A percentile compares a stretch with the other conserved stretches of the same genome.
phyloP scores from a whole-genome alignment of 768 basidiomycete species.

The Pluteus cervinus region DNA sequence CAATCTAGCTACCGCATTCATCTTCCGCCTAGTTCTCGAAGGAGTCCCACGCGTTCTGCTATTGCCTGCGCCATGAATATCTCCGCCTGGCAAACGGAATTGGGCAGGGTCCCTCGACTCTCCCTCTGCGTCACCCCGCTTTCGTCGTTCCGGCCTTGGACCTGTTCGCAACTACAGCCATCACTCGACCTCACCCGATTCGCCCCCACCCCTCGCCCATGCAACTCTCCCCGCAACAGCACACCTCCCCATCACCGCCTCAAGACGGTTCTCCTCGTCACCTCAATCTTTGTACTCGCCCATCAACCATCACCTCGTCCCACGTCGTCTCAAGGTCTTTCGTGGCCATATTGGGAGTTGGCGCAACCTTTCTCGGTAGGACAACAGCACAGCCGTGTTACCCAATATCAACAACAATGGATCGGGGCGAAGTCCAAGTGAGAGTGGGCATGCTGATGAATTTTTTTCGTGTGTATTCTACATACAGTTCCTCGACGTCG shows the following conservation, averaged over 20 bases:
- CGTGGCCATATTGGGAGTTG: conserved; percentile 30
- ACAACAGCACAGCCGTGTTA: too few relatives aligned
- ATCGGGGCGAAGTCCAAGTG: too few relatives aligned
- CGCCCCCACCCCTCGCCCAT: conserved; percentile 48
- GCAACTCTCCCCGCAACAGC: conserved; percentile 42
- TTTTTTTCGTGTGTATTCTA: too few relatives aligned
- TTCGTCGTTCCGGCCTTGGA: conserved; percentile 36
- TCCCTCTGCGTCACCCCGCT: conserved; percentile 21
- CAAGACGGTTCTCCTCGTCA: conserved; percentile 40
- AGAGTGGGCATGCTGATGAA: too few relatives aligned
- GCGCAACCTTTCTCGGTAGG: too few relatives aligned
- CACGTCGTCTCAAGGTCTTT: conserved; percentile 16
- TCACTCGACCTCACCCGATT: conserved; percentile 43
- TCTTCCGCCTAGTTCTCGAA: conserved; percentile 70
- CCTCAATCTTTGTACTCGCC: conserved; percentile 37
- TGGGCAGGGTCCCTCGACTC: conserved; percentile 20
- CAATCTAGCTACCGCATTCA: conserved; percentile 68
- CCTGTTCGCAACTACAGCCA: conserved; percentile 31
- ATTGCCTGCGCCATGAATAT: conserved; percentile 35
- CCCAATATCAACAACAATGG: too few relatives aligned
- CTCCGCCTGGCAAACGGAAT: conserved; percentile 22
- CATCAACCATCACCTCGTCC: conserved; percentile 18
- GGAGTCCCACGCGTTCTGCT: conserved; percentile 59
- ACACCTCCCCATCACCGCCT: conserved; percentile 26
- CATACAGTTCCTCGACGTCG: too few relatives aligned